Percentiles rank a stretch among this genome's conserved stretches.
Evolutionary conservation across 2,329 filamentous ascomycete species (phyloP).

Genomic region (Lizonia empirigonia): DNA sequence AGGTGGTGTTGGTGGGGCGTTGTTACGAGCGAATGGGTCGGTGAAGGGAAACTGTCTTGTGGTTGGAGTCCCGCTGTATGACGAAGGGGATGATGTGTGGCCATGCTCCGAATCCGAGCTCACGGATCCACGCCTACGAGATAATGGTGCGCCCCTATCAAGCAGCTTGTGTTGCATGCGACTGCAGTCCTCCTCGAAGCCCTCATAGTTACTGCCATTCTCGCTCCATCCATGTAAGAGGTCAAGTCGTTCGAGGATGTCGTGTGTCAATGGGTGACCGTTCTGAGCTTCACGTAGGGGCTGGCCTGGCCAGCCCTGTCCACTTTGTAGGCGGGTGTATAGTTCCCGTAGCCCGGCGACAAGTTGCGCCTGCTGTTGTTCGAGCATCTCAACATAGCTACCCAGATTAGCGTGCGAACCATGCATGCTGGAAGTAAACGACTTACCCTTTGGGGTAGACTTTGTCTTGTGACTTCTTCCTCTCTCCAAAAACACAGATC

Average conservation of each 20-base stretch:
- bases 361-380: conserved; percentile 67
- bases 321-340: conserved; percentile 59
- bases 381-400: conserved; percentile 70
- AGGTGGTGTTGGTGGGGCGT: conserved; percentile 46
- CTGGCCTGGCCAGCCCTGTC: conserved; percentile 62
- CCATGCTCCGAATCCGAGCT: conserved; percentile 64
- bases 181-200: conserved; percentile 64
- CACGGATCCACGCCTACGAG: conserved; percentile 60
- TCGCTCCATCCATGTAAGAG: conserved; percentile 60
- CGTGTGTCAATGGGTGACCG: conserved; percentile 65
- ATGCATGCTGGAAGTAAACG: not conserved
- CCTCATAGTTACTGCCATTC: conserved; percentile 51
- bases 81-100: conserved; percentile 48
- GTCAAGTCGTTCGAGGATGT: conserved; percentile 65
- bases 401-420: conserved; percentile 14
- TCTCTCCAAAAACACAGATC: conserved; percentile 68
- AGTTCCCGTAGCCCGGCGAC: conserved; percentile 66
- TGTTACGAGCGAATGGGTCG: conserved; percentile 40
- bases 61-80: conserved; percentile 48
- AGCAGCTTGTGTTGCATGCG: conserved; percentile 62
- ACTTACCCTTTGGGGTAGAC: conserved; percentile 69
- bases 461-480: conserved; percentile 70
- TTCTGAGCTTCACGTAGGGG: conserved; percentile 59
- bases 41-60: conserved; percentile 40
- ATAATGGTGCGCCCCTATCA: conserved; percentile 57